Base-by-base conservation (phyloP, 2,329 filamentous ascomycete genomes). In the Pseudopyrenochaeta lycopersici region DNA sequence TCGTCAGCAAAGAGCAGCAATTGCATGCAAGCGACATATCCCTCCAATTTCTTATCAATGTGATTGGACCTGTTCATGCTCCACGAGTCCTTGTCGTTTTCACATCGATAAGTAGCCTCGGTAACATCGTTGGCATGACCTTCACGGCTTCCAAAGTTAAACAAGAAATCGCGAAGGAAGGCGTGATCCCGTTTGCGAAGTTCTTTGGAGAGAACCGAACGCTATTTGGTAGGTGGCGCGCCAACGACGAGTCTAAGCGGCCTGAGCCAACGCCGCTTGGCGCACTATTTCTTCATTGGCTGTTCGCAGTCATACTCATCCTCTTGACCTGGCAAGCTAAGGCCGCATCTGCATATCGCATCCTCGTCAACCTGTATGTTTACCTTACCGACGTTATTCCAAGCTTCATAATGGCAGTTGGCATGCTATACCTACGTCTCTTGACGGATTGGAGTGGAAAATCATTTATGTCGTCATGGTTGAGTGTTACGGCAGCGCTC, bases 81-180 rank as follows among this genome's bases (percentile, higher is more conserved):
- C 30, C 83, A 52, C 63, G 14, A 3, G 76, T 82, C 7, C 76
- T 84, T 53, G 76, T 81, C 12, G 80, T 76, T 0, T 78, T 86
- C 36, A 74, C 85, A 6, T 83, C 84, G 3, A 69, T 86, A 21
- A 84, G 81, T 2, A 81, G 79, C 20, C 76, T 86, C 43, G 84
- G 84, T 0, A 85, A 86, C 62, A 81, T 87, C 36, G 76, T 85
- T 11, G 81, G 83, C 17, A 83, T 83, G 71, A 86, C 84, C 0
- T 87, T 83, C 58, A 83, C 82, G 0, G 79, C 82, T 7, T 78
- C 82, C 2, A 76, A 82, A 54, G 49, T 62, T 15, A 60, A 57
- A 38, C 84, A 86, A 62, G 84, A 87, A 63, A 84, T 87, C 38
- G 84, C 84, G 7, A 85, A 86, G 45, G 59, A 64, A 23, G 62